phyloP scores from a whole-genome alignment of 345 rosid genomes.

The Pistacia integerrima region DNA sequence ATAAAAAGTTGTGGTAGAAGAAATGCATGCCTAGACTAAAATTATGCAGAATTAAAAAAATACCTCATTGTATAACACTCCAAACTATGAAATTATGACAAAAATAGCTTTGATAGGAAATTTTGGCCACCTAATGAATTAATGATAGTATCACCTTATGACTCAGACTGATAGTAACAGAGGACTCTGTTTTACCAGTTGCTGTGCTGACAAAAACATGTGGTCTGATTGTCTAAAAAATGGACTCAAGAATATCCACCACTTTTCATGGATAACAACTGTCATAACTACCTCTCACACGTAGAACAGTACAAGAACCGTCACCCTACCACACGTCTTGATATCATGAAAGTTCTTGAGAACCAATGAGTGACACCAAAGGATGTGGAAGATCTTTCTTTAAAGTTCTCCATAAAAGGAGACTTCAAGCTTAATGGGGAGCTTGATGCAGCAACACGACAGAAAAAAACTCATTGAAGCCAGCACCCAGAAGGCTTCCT shows the following conservation, averaged over 20 bases:
- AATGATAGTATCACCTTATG: background rate
- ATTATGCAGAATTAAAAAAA: background rate
- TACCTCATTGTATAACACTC: background rate
- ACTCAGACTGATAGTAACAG: conserved; percentile 18
- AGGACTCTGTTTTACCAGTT: conserved; percentile 38
- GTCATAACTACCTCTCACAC: conserved; percentile 80
- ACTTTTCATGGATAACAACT: conserved; percentile 77
- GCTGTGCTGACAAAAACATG: conserved; percentile 60
- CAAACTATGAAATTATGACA: background rate
- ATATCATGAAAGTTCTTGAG: conserved; percentile 69
- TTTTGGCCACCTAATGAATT: background rate
- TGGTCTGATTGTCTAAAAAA: conserved; percentile 68
- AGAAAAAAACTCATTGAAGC: conserved; percentile 72
- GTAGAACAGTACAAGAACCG: conserved; percentile 78
- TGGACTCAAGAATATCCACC: conserved; percentile 60
- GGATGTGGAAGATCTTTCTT: conserved; percentile 80
- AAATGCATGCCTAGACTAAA: background rate
- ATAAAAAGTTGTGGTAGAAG: background rate
- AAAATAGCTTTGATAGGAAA: background rate
- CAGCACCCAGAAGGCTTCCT: conserved; percentile 51
- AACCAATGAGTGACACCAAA: conserved; percentile 82
- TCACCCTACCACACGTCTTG: conserved; percentile 67
- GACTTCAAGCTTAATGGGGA: conserved; percentile 71
- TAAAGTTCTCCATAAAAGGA: conserved; percentile 78
- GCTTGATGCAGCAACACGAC: conserved; percentile 63